These are phyloP conservation scores for Terana coerulea DNA, from an alignment of 768 basidiomycete species.

Conservation along the genomic window DNA sequence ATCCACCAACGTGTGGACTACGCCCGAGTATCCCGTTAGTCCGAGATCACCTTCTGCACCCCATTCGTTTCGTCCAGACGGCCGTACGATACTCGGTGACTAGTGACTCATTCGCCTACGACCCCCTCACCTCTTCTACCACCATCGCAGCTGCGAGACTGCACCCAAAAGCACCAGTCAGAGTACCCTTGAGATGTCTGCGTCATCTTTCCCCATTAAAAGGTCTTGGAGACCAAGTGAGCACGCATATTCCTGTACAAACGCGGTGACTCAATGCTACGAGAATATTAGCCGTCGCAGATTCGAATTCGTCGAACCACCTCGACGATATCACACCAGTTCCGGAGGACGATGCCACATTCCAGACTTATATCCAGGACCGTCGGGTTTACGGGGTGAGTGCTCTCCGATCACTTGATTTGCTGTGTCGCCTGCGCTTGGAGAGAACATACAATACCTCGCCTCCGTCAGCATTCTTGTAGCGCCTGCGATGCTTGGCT, in stretches of 20 bases:
- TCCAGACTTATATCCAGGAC: constrained; percentile 76
- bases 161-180: neutral
- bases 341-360: constrained; percentile 60
- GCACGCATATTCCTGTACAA: constrained; percentile 13
- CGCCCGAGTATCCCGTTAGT: too few relatives aligned
- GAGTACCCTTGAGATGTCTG: constrained; percentile 27
- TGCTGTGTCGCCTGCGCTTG: neutral
- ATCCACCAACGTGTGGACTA: neutral
- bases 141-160: neutral
- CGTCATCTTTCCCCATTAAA: neutral
- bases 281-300: constrained; percentile 35
- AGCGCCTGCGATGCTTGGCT: neutral
- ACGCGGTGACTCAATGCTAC: neutral
- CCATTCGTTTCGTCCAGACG: neutral
- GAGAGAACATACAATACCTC: neutral
- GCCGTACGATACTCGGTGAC: neutral
- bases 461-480: neutral
- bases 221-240: constrained; percentile 4
- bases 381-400: constrained; percentile 76
- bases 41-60: neutral
- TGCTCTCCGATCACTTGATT: constrained; percentile 13
- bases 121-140: neutral
- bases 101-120: neutral
- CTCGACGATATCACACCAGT: constrained; percentile 51
- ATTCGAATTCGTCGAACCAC: constrained; percentile 8